These are phyloP conservation scores for Trichoderma reesei DNA, from an alignment of 495 filamentous ascomycete genomes.

Conservation along the genomic window DNA sequence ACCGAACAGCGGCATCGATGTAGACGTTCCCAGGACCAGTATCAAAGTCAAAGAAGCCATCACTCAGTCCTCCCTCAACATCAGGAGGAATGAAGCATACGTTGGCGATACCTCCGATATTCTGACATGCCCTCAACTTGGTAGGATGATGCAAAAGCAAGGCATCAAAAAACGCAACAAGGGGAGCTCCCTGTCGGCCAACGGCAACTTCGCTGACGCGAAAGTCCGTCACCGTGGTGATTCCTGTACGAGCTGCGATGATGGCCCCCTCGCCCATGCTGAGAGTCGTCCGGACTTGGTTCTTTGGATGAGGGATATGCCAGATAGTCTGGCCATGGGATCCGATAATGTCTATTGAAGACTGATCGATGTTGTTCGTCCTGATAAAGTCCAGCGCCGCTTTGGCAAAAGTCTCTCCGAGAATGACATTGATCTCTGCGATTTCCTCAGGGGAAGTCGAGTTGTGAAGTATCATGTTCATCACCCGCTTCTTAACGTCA, in stretches of 20 bases:
- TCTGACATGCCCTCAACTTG: slow-evolving; percentile 47
- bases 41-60: slow-evolving; percentile 44
- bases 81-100: slow-evolving; percentile 51
- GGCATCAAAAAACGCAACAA: slow-evolving; percentile 40
- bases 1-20: slow-evolving; percentile 35
- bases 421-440: slow-evolving; percentile 41
- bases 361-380: slow-evolving; percentile 34
- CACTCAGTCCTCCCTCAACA: slow-evolving; percentile 31
- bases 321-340: slow-evolving; percentile 52
- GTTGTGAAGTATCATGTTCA: slow-evolving; percentile 45
- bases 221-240: slow-evolving; percentile 38
- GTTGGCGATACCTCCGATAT: slow-evolving; percentile 51
- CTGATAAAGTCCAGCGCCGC: slow-evolving; percentile 38
- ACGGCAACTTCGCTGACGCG: slow-evolving; percentile 34
- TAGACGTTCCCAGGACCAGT: slow-evolving; percentile 38
- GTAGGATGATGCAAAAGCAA: slow-evolving; percentile 46
- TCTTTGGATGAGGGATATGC: slow-evolving; percentile 42
- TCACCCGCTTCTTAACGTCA: slow-evolving; percentile 43
- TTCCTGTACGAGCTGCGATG: slow-evolving; percentile 30
- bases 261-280: slow-evolving; percentile 36
- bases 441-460: slow-evolving; percentile 40
- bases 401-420: slow-evolving; percentile 42
- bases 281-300: slow-evolving; percentile 38
- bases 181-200: slow-evolving; percentile 37
- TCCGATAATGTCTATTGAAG: slow-evolving; percentile 42